Conservation (phyloP, 1,284 basidiomycete species). For the Neonothopanus nambi region DNA sequence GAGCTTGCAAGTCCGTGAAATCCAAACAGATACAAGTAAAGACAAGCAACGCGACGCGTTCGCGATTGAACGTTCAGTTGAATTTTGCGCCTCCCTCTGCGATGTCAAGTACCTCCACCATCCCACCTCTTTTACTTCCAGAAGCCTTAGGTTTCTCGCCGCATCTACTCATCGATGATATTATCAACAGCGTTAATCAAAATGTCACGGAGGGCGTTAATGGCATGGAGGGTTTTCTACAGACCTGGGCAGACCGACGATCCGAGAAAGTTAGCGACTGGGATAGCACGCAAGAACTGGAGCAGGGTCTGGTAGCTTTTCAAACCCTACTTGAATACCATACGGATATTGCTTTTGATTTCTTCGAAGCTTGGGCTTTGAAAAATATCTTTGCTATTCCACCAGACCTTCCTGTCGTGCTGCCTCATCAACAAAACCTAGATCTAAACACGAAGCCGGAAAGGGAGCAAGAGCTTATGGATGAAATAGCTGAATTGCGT, state of each 20-base stretch:
- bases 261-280: conserved; percentile 44
- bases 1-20: no score
- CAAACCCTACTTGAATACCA: conserved; percentile 77
- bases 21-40: no score
- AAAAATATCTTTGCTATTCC: conserved; percentile 76
- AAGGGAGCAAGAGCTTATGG: conserved; percentile 55
- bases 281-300: conserved; percentile 67
- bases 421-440: conserved; percentile 65
- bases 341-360: conserved; percentile 78
- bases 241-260: conserved; percentile 66
- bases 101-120: conserved; percentile 18
- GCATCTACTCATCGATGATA: conserved; percentile 68
- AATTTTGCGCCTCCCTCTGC: not conserved
- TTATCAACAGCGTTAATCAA: conserved; percentile 68
- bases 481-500: conserved; percentile 62
- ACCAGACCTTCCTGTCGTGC: conserved; percentile 61
- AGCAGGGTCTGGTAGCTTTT: conserved; percentile 74
- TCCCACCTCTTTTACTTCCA: conserved; percentile 55
- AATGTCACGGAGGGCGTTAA: conserved; percentile 69
- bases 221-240: conserved; percentile 71
- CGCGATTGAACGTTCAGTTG: not conserved
- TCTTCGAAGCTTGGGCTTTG: conserved; percentile 77
- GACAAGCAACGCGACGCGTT: not conserved
- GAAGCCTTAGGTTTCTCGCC: conserved; percentile 69
- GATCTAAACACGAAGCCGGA: conserved; percentile 51